These are phyloP conservation scores for Bidens hawaiensis DNA, from an alignment of 140 eudicot species.

Conservation along the genomic window DNA sequence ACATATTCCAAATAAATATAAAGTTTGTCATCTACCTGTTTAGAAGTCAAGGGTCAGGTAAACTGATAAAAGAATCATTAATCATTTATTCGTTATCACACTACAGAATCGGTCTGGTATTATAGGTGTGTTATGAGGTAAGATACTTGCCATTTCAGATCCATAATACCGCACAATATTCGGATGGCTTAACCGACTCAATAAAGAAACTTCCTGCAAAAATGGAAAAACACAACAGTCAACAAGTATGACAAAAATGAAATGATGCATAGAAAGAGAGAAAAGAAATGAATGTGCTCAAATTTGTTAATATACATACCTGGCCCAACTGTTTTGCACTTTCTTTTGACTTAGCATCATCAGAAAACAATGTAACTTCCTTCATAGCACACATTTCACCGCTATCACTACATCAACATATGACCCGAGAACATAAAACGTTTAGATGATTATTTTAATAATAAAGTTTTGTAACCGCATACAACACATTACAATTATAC, in stretches of 20 bases:
- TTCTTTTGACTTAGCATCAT: slow-evolving; percentile 91
- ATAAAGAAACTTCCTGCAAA: slow-evolving; percentile 71
- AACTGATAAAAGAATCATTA: neutral
- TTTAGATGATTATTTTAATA: neutral
- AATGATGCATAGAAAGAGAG: neutral
- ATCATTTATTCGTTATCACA: no score
- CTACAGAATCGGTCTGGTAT: neutral
- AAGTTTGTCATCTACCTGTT: slow-evolving; percentile 84
- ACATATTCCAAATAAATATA: slow-evolving; percentile 92
- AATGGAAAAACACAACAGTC: slow-evolving; percentile 6
- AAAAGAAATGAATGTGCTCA: neutral
- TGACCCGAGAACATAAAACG: neutral
- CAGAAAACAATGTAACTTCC: slow-evolving; percentile 87
- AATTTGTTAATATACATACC: slow-evolving; percentile 39
- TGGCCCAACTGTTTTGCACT: slow-evolving; percentile 88
- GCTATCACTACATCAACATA: slow-evolving; percentile 64
- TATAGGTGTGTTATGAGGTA: slow-evolving; percentile 4
- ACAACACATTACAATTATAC: slow-evolving; percentile 29
- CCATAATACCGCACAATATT: slow-evolving; percentile 95
- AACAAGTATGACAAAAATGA: neutral
- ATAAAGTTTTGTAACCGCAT: neutral
- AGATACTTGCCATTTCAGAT: slow-evolving; percentile 65
- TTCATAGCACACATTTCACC: slow-evolving; percentile 99
- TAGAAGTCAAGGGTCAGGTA: slow-evolving; percentile 8
- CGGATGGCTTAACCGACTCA: slow-evolving; percentile 92